Evolutionary conservation across 371 early-diverging fungal genomes (phyloP).

Genomic region (Dentiscutata heterogama): DNA sequence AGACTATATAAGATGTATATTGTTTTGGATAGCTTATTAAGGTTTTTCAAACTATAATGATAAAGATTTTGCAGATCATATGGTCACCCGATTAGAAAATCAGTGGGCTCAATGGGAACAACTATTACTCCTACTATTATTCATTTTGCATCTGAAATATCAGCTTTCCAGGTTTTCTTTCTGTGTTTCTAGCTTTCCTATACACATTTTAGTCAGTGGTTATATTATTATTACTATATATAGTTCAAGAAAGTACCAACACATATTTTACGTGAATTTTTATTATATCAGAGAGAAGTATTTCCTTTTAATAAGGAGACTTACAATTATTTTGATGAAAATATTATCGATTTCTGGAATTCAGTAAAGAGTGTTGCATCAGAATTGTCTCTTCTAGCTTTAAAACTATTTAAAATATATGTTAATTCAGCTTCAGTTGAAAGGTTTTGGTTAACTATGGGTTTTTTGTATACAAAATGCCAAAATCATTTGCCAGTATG

Average conservation of each 20-base stretch:
- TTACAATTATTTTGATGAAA: conserved; percentile 8
- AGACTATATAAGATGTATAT: background rate
- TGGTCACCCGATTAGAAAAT: background rate
- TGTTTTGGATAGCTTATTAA: conserved; percentile 1
- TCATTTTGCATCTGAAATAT: conserved; percentile 12
- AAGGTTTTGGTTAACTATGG: conserved; percentile 13
- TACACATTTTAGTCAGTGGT: conserved; percentile 3
- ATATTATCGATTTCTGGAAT: conserved; percentile 22
- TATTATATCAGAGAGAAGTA: conserved; percentile 14
- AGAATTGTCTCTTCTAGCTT: conserved; percentile 24
- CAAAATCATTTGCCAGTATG: background rate
- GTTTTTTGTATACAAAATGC: conserved; percentile 34
- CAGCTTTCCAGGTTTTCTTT: background rate
- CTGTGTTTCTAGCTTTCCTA: background rate
- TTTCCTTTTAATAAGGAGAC: conserved; percentile 30
- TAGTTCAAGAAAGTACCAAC: background rate
- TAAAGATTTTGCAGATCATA: background rate
- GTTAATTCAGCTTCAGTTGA: conserved; percentile 30
- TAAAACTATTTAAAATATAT: conserved; percentile 31
- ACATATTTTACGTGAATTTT: conserved; percentile 8
- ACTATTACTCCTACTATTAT: background rate
- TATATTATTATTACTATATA: background rate
- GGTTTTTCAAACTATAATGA: background rate
- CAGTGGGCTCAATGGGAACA: background rate
- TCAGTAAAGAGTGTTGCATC: background rate